These are phyloP conservation scores for Emergomyces orientalis DNA, from an alignment of 2,329 filamentous ascomycete genomes.

Conservation along the genomic window DNA sequence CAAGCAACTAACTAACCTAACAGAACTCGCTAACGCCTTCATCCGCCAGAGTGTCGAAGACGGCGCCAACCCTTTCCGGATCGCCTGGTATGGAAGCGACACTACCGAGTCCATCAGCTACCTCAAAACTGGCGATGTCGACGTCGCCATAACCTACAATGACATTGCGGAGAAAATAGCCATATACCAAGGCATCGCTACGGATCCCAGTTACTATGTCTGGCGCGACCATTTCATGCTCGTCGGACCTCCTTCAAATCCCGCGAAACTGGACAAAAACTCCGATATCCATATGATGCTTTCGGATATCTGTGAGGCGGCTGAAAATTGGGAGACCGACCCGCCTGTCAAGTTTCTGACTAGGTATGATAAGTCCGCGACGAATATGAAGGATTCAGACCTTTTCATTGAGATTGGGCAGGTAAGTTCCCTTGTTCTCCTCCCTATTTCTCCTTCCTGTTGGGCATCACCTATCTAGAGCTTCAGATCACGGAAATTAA, in stretches of 20 bases:
- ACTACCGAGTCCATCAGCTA: slow-evolving; percentile 41
- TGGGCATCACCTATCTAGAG: background rate
- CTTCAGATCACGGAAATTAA: background rate
- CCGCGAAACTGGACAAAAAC: slow-evolving; percentile 25
- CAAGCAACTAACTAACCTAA: background rate
- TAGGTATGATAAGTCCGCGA: slow-evolving; percentile 43
- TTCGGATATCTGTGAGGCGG: slow-evolving; percentile 27
- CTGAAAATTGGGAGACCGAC: slow-evolving; percentile 25
- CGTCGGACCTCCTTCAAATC: slow-evolving; percentile 31
- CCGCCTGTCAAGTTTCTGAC: slow-evolving; percentile 36
- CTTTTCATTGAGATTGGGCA: slow-evolving; percentile 42
- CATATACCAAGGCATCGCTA: slow-evolving; percentile 32
- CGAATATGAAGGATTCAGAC: slow-evolving; percentile 41
- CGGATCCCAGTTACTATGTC: slow-evolving; percentile 31
- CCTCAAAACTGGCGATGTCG: slow-evolving; percentile 32
- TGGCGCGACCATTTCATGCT: slow-evolving; percentile 43
- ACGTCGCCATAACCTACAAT: slow-evolving; percentile 42
- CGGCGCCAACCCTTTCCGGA: slow-evolving; percentile 29
- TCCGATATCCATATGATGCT: slow-evolving; percentile 29
- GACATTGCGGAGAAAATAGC: slow-evolving; percentile 37
- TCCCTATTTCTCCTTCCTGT: background rate
- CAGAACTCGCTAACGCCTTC: slow-evolving; percentile 32
- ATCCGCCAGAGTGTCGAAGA: slow-evolving; percentile 25
- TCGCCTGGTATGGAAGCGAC: slow-evolving; percentile 41
- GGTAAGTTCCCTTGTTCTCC: slow-evolving; percentile 12